Evolutionary conservation across 257 asterid genomes (phyloP).

Genomic region (Solanum dulcamara): DNA sequence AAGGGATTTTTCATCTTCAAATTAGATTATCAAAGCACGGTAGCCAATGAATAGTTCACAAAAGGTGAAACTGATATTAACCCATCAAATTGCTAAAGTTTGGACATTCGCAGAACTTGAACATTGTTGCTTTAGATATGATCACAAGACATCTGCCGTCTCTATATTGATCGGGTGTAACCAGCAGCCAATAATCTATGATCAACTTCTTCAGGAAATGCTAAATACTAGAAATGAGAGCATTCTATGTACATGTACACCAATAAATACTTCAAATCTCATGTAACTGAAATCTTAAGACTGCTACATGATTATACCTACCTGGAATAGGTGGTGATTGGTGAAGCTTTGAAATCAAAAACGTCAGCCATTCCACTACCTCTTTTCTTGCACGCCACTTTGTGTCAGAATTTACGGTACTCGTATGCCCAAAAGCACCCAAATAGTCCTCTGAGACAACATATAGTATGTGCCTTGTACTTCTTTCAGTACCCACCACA

Average conservation of each 20-base stretch:
- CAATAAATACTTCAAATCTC: background rate
- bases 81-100: background rate
- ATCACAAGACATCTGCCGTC: background rate
- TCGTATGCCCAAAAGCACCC: slow-evolving; percentile 7
- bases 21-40: background rate
- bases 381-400: slow-evolving; percentile 33
- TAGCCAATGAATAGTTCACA: background rate
- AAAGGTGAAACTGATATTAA: background rate
- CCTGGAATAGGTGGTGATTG: slow-evolving; percentile 19
- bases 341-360: slow-evolving; percentile 9
- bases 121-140: background rate
- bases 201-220: background rate
- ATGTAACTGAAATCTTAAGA: background rate
- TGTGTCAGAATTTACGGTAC: slow-evolving; percentile 11
- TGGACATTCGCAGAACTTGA: background rate
- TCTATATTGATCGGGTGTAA: background rate
- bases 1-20: background rate
- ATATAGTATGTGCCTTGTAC: too few relatives aligned
- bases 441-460: background rate
- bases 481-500: background rate
- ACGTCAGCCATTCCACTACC: slow-evolving; percentile 24
- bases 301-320: slow-evolving; percentile 5
- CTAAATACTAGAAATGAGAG: background rate
- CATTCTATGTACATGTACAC: background rate
- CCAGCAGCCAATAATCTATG: background rate